phyloP scores from a whole-genome alignment of 2,329 filamentous ascomycete species.

The Aspergillus brasiliensis region DNA sequence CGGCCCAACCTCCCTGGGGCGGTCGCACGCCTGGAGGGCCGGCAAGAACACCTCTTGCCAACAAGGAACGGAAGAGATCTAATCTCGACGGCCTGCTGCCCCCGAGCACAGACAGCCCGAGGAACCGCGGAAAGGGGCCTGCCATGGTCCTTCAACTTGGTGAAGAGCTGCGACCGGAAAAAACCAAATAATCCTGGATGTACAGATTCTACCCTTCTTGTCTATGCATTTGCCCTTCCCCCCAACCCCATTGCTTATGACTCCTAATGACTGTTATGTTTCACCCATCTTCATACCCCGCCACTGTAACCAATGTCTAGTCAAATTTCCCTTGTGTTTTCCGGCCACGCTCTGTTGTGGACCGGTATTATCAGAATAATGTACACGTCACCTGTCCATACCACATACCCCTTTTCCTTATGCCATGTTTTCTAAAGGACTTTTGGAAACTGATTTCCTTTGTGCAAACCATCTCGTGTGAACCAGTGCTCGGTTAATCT shows the following conservation, averaged over 20 bases:
- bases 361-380: constrained; percentile 4
- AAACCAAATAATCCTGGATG: not conserved
- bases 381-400: constrained; percentile 16
- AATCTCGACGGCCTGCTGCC: constrained; percentile 78
- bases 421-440: constrained; percentile 4
- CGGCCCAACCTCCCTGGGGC: constrained; percentile 81
- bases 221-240: constrained; percentile 16
- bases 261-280: constrained; percentile 26
- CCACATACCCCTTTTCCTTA: constrained; percentile 14
- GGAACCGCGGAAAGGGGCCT: constrained; percentile 44
- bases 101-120: constrained; percentile 52
- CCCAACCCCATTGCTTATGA: constrained; percentile 17
- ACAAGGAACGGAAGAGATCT: constrained; percentile 71
- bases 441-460: constrained; percentile 12
- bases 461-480: constrained; percentile 8
- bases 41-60: constrained; percentile 68
- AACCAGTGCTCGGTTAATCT: not conserved
- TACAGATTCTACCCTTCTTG: constrained; percentile 12
- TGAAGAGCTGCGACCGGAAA: constrained; percentile 60
- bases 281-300: constrained; percentile 23
- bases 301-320: constrained; percentile 19
- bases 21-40: constrained; percentile 57
- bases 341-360: not conserved
- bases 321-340: constrained; percentile 6
- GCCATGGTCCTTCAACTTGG: constrained; percentile 68